Evolutionary conservation across 1,139 yeast species (phyloP), one percentile per base, ranked within the genome.

Genomic region (Geotrichum aggregatum): DNA sequence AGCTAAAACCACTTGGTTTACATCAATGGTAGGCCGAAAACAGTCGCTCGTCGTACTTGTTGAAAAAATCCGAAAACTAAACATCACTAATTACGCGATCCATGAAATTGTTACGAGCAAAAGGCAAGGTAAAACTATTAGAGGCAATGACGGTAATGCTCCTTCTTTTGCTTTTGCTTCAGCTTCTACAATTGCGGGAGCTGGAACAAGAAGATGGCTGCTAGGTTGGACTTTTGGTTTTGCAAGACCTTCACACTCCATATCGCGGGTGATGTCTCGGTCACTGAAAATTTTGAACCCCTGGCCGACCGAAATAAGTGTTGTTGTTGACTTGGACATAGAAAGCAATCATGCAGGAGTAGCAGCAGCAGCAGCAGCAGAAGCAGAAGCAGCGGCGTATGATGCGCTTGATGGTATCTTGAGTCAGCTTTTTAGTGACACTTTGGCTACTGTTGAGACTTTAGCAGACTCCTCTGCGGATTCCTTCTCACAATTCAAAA

Each of bases 131-230:
- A 11, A 6, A 4, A 5, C 13, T 11, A 11, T 18, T 4, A 34
- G 18, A 16, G 16, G 16, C 36, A 8, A 24, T 24, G 7, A 24
- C 28, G 7, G 7, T 24, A 8, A 8, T 5, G 28, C 28, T 24
- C 8, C 28, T 24, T 24, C 7, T 24, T 24, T 24, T 24, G 5
- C 28, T 24, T 24, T 24, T 24, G 28, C 11, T 30, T 13, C 34
- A 30, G n/a, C 11, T 30, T 30, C 34, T 5, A 14, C 34, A 14
- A 5, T 3, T 30, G 34, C 6, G n/a, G 59, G 67, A 43, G 66
- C 66, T 1, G 51, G 54, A 1, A 65, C 78, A 0, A 61, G 65
- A 24, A 59, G 78, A 44, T 75, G 78, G 78, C 62, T 71, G 2
- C 49, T 74, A 1, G 75, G 67, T 31, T 75, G 79, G 79, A 67